A percentile compares a stretch with the other conserved stretches of the same genome.
These are phyloP conservation scores for Simmondsia chinensis DNA, from an alignment of 148 eudicot species.

Conservation along the genomic window DNA sequence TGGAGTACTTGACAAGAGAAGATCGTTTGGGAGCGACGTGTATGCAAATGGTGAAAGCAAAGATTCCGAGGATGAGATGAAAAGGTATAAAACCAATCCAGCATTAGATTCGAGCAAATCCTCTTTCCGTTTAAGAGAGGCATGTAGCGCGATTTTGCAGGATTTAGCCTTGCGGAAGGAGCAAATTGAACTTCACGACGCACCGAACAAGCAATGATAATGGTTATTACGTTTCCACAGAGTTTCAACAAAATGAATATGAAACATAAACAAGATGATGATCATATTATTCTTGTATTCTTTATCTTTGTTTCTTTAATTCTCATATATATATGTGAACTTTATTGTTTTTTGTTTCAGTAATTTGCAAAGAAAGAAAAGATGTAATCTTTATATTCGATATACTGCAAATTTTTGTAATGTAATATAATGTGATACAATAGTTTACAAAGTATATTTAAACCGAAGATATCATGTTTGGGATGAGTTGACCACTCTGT, in stretches of 20 bases:
- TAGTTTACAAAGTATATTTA: conserved; percentile 8
- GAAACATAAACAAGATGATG: no score
- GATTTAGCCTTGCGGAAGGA: conserved; percentile 19
- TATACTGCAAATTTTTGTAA: conserved; percentile 12
- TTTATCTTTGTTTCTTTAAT: neutral
- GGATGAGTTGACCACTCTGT: neutral
- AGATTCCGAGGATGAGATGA: conserved; percentile 33
- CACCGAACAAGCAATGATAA: conserved; percentile 11
- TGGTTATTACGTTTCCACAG: neutral
- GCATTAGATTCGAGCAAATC: conserved; percentile 10
- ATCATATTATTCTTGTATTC: no score
- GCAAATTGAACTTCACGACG: conserved; percentile 2
- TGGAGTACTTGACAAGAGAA: conserved; percentile 22
- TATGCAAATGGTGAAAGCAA: conserved; percentile 17
- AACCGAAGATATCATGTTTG: neutral
- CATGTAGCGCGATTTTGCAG: conserved; percentile 18
- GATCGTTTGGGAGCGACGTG: conserved; percentile 19
- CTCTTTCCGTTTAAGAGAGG: conserved; percentile 24
- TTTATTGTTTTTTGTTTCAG: conserved; percentile 6
- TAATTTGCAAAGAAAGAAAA: neutral
- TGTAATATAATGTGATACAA: conserved; percentile 19
- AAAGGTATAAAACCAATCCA: conserved; percentile 35
- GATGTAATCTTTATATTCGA: neutral
- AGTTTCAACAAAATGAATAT: no score
- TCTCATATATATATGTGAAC: neutral